Conservation (phyloP, 2,329 filamentous ascomycete species). For the Fusarium newnesense region DNA sequence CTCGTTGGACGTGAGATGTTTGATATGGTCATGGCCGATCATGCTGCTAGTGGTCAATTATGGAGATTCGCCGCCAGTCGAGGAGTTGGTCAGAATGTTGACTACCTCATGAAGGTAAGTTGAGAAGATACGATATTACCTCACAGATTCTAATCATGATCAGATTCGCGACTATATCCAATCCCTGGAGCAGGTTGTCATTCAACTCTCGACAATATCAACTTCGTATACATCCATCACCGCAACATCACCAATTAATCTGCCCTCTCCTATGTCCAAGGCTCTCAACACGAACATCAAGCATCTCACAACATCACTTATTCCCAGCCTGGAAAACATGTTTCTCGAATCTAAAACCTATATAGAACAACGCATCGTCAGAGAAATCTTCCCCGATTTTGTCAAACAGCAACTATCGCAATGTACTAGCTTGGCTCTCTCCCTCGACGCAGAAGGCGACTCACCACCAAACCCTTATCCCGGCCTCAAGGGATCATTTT, state of each 20-base stretch:
- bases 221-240: constrained; percentile 58
- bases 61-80: constrained; percentile 60
- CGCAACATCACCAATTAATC: constrained; percentile 53
- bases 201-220: constrained; percentile 52
- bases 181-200: constrained; percentile 56
- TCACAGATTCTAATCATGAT: not conserved
- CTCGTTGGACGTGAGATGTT: constrained; percentile 63
- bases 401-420: constrained; percentile 62
- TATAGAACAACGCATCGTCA: constrained; percentile 56
- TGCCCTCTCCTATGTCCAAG: constrained; percentile 54
- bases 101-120: constrained; percentile 61
- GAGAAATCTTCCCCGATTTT: constrained; percentile 62
- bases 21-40: constrained; percentile 60
- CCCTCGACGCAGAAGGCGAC: constrained; percentile 48
- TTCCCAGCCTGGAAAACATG: constrained; percentile 58
- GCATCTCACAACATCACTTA: constrained; percentile 54
- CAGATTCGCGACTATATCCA: constrained; percentile 57
- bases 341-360: constrained; percentile 56
- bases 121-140: not conserved
- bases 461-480: constrained; percentile 53
- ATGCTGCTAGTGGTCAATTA: constrained; percentile 57
- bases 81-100: constrained; percentile 61
- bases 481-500: constrained; percentile 68
- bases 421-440: constrained; percentile 57
- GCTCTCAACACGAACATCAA: constrained; percentile 59